A percentile compares a stretch with the other conserved stretches of the same genome.
phyloP scores from a whole-genome alignment of 257 asterid genomes.

The Solanum virginianum region DNA sequence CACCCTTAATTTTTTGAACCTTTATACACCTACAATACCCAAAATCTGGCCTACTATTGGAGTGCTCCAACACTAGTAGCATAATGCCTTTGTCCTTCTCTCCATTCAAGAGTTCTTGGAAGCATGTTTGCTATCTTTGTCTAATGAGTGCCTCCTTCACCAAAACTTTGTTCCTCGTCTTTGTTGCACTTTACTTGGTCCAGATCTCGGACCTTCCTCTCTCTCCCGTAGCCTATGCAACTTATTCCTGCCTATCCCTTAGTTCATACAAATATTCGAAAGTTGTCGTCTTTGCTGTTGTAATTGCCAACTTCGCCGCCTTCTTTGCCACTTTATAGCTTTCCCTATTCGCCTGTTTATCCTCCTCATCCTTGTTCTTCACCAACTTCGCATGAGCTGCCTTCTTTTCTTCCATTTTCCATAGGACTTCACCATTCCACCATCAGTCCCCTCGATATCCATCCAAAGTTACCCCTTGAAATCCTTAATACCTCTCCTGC shows the following conservation, averaged over 20 bases:
- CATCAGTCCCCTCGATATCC: not conserved
- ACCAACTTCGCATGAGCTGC: no score
- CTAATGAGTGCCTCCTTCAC: not conserved
- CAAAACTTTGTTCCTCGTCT: not conserved
- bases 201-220: not conserved
- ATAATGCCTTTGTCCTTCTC: not conserved
- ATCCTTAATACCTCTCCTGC: not conserved
- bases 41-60: no score
- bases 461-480: not conserved
- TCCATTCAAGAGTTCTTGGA: not conserved
- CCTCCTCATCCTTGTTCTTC: not conserved
- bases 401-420: no score
- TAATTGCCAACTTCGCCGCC: not conserved
- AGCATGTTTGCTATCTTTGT: no score
- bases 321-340: not conserved
- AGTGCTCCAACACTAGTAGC: not conserved
- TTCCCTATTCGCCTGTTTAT: not conserved
- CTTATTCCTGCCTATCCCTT: not conserved
- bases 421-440: not conserved
- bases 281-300: not conserved
- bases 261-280: not conserved
- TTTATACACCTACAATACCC: not conserved
- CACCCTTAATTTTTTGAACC: no score
- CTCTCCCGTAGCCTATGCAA: not conserved
- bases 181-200: not conserved